Evolutionary conservation across 306 rosid species (phyloP), one percentile per base, ranked within the genome.

Genomic region (Malus sieversii): DNA sequence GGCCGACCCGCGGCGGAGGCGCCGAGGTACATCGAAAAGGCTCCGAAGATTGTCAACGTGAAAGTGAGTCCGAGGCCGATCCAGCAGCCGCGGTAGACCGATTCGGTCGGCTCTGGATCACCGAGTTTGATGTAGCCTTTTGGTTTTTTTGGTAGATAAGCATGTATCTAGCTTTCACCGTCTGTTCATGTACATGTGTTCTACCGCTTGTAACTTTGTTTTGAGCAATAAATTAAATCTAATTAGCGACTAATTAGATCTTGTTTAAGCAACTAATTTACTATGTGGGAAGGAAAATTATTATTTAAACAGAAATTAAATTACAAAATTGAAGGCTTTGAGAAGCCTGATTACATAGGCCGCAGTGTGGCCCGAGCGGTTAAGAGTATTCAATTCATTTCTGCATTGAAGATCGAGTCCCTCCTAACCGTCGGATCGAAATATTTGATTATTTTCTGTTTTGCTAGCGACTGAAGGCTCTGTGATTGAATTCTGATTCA

Each of bases 31-130:
- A 78, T 78, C 4, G 91, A 86, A 52, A 93, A 93, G 68, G 89
- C 78, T 10, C 92, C 96, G 0, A 93, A 89, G 86, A 42, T 84
- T 72, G 87, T 90, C 5, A 93, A 82, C 83, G 77, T 76, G 75
- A 93, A 81, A 82, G 80, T 87, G 82, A 93, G 89, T 84, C 96
- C 98, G 9, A 79, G 92, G 78, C 84, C 84, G 80, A 93, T 93
- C 76, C 98, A 93, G 73, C 98, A 93, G 84, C 98, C 98, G 40
- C 85, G 92, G 77, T 93, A 90, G 90, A 87, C 14, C 29, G 84
- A 32, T 32, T 70, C 71, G 19, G 33, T 2, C 18, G 68, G 14
- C 13, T n/a, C 60, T 20, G 63, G 9, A 61, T 64, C 57, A 22
- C 70, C 16, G 73, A 57, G 70, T 76, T 71, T 2, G 74, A 4